phyloP scores from a whole-genome alignment of 2,329 filamentous ascomycete genomes.

The Fusarium cicatricum region DNA sequence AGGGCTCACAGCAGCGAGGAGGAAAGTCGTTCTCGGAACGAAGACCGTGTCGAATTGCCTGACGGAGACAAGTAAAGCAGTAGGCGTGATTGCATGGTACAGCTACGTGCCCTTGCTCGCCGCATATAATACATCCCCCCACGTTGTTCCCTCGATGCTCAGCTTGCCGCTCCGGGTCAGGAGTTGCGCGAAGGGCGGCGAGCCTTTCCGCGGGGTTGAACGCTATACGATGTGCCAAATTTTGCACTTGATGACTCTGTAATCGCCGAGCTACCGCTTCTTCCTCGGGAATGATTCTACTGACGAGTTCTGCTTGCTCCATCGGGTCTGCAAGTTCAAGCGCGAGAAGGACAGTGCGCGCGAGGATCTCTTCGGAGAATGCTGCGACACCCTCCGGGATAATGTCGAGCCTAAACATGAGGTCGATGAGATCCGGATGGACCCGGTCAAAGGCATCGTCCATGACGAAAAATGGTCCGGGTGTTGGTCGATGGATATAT shows the following conservation, averaged over 20 bases:
- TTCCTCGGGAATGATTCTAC: constrained; percentile 36
- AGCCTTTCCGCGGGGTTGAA: constrained; percentile 27
- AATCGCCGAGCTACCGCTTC: constrained; percentile 30
- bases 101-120: neutral
- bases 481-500: no score
- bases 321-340: constrained; percentile 29
- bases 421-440: constrained; percentile 34
- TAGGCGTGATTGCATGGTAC: constrained; percentile 32
- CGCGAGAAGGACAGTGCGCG: constrained; percentile 26
- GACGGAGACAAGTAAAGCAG: constrained; percentile 33
- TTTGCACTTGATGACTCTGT: constrained; percentile 16
- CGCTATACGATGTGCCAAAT: constrained; percentile 14
- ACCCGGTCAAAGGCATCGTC: constrained; percentile 20
- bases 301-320: constrained; percentile 31
- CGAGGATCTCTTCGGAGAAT: constrained; percentile 25
- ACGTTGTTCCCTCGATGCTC: neutral
- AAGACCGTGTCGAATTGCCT: constrained; percentile 30
- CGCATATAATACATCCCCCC: constrained; percentile 33
- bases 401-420: constrained; percentile 17
- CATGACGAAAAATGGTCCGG: neutral
- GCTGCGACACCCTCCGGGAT: constrained; percentile 1
- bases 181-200: neutral
- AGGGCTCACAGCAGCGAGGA: constrained; percentile 33
- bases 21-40: constrained; percentile 32
- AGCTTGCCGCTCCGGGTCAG: neutral